These are phyloP conservation scores for Colletotrichum kahawae DNA, from an alignment of 2,329 filamentous ascomycete species.

Conservation along the genomic window DNA sequence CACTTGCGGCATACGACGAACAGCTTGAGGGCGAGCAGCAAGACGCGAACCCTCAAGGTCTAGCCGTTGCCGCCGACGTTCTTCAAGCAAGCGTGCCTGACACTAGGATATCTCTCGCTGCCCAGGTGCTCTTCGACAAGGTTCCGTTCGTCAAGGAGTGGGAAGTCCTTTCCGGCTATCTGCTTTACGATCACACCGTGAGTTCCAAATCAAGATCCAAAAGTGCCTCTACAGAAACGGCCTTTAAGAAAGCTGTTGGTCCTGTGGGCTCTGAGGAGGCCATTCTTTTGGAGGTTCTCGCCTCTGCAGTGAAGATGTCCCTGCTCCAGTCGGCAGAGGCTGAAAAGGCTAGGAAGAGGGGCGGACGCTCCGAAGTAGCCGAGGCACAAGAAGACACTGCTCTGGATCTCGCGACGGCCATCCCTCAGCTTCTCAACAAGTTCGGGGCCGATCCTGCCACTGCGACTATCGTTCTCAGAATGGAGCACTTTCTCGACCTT, in stretches of 20 bases:
- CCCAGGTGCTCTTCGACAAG: slow-evolving; percentile 83
- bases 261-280: slow-evolving; percentile 79
- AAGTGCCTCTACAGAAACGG: slow-evolving; percentile 62
- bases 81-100: slow-evolving; percentile 72
- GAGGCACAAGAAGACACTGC: slow-evolving; percentile 82
- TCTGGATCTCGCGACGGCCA: slow-evolving; percentile 75
- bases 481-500: slow-evolving; percentile 86
- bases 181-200: slow-evolving; percentile 88
- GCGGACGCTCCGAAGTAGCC: slow-evolving; percentile 65
- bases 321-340: slow-evolving; percentile 71
- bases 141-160: slow-evolving; percentile 83
- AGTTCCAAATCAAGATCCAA: slow-evolving; percentile 58
- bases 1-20: slow-evolving; percentile 80
- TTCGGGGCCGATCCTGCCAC: slow-evolving; percentile 90
- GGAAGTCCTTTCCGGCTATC: slow-evolving; percentile 87
- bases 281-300: slow-evolving; percentile 85
- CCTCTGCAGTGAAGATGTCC: slow-evolving; percentile 78
- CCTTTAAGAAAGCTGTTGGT: slow-evolving; percentile 74
- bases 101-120: slow-evolving; percentile 84
- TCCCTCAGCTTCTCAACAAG: slow-evolving; percentile 88
- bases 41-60: slow-evolving; percentile 45
- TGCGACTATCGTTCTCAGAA: slow-evolving; percentile 81
- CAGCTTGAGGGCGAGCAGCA: slow-evolving; percentile 65
- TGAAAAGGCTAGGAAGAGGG: slow-evolving; percentile 62
- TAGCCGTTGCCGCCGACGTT: slow-evolving; percentile 58